These are phyloP conservation scores for Colletotrichum sp. DNA, from an alignment of 2,329 filamentous ascomycete species.

Conservation along the genomic window DNA sequence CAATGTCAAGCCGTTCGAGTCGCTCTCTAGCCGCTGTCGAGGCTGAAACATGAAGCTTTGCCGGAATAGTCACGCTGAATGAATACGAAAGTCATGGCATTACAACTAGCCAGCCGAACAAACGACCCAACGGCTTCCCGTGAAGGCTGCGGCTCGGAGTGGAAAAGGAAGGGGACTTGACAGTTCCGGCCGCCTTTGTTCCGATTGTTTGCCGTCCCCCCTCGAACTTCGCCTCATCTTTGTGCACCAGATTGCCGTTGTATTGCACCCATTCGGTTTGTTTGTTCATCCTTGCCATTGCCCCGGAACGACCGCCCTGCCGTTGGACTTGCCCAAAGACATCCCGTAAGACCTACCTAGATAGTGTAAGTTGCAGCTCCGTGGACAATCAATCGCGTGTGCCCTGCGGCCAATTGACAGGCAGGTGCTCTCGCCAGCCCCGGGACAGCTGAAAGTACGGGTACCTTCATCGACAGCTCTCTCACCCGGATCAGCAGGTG, in stretches of 20 bases:
- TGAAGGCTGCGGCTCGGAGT: background rate
- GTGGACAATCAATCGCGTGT: background rate
- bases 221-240: conserved; percentile 2
- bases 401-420: background rate
- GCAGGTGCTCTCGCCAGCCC: background rate
- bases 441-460: background rate
- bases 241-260: conserved; percentile 1
- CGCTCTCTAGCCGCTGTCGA: background rate
- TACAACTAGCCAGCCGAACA: background rate
- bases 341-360: background rate
- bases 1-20: background rate
- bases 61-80: conserved; percentile 2
- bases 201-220: background rate
- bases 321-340: background rate
- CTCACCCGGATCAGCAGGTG: background rate
- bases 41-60: conserved; percentile 16
- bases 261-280: background rate
- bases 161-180: background rate
- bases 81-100: background rate
- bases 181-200: background rate
- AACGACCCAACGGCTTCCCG: background rate
- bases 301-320: background rate
- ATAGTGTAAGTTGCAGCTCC: background rate
- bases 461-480: background rate
- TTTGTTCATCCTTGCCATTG: background rate